Evolutionary conservation across 257 asterid species (phyloP).

Genomic region (Asclepias syriaca): DNA sequence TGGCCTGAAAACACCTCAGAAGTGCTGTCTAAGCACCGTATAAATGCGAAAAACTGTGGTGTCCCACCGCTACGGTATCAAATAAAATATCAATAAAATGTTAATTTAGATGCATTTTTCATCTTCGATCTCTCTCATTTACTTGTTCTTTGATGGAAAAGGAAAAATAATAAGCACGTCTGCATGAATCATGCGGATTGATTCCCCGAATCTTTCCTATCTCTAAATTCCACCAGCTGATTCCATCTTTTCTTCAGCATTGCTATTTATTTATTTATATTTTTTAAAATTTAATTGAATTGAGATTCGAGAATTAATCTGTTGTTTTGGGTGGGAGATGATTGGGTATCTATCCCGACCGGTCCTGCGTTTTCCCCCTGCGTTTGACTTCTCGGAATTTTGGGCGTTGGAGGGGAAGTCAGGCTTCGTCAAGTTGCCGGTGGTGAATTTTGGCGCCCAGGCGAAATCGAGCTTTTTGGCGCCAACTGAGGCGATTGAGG

Average conservation of each 20-base stretch:
- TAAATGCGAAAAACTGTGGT: too few species aligned
- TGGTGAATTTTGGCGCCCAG: slow-evolving; percentile 7
- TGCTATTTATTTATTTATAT: not conserved
- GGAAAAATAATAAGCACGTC: too few species aligned
- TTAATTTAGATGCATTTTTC: not conserved
- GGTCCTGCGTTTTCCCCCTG: slow-evolving; percentile 20
- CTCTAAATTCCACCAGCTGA: not conserved
- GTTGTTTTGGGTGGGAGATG: slow-evolving; percentile 25
- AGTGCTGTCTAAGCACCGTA: too few species aligned
- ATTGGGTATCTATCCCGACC: slow-evolving; percentile 29
- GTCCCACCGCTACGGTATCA: too few species aligned
- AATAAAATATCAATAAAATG: too few species aligned
- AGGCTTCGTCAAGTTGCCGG: slow-evolving; percentile 28
- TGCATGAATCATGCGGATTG: not conserved
- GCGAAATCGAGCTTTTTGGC: slow-evolving; percentile 40
- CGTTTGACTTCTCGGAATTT: slow-evolving; percentile 19
- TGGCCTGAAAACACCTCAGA: too few species aligned
- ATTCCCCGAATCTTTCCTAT: not conserved
- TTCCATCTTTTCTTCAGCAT: not conserved
- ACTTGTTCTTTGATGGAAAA: not conserved
- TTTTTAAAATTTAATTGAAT: not conserved
- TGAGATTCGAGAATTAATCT: not conserved
- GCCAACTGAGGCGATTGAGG: slow-evolving; percentile 65
- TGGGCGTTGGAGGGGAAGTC: slow-evolving; percentile 19
- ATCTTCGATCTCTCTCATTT: not conserved